Percentiles rank a stretch among this genome's conserved stretches.
phyloP scores from a whole-genome alignment of 2,329 filamentous ascomycete genomes.

The Botrytis medusae region DNA sequence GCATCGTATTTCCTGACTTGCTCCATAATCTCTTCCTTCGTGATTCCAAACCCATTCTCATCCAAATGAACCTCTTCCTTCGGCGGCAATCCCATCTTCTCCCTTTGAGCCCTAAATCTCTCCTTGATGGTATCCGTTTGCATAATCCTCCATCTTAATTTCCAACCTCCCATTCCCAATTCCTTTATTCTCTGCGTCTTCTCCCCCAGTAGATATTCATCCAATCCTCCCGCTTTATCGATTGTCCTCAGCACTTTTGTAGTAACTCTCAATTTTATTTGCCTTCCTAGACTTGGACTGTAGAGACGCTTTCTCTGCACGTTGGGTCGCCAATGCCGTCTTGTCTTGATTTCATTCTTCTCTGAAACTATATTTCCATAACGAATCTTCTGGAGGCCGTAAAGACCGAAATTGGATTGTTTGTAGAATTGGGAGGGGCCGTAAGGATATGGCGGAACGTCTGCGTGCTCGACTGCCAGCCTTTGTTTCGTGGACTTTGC shows the following conservation, averaged over 20 bases:
- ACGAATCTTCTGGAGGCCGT: conserved; percentile 68
- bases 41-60: conserved; percentile 42
- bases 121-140: conserved; percentile 68
- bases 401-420: conserved; percentile 75
- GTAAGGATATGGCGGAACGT: conserved; percentile 67
- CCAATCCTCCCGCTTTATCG: conserved; percentile 82
- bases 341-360: conserved; percentile 67
- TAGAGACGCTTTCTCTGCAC: conserved; percentile 62
- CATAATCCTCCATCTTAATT: conserved; percentile 85
- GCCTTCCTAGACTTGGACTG: conserved; percentile 59
- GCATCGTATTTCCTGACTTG: conserved; percentile 44
- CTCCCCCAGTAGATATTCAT: conserved; percentile 84
- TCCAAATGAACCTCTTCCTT: conserved; percentile 43
- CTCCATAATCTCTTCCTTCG: conserved; percentile 36
- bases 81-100: conserved; percentile 62
- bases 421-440: conserved; percentile 71
- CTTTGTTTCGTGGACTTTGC: conserved; percentile 42
- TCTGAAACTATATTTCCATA: conserved; percentile 76
- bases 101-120: conserved; percentile 64
- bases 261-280: conserved; percentile 67
- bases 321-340: conserved; percentile 74
- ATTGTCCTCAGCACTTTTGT: conserved; percentile 71
- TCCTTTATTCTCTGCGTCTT: conserved; percentile 78
- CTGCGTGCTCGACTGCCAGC: conserved; percentile 38
- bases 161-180: conserved; percentile 87